Evolutionary conservation across 2,329 filamentous ascomycete genomes (phyloP).

Genomic region (Piedraia hortae): DNA sequence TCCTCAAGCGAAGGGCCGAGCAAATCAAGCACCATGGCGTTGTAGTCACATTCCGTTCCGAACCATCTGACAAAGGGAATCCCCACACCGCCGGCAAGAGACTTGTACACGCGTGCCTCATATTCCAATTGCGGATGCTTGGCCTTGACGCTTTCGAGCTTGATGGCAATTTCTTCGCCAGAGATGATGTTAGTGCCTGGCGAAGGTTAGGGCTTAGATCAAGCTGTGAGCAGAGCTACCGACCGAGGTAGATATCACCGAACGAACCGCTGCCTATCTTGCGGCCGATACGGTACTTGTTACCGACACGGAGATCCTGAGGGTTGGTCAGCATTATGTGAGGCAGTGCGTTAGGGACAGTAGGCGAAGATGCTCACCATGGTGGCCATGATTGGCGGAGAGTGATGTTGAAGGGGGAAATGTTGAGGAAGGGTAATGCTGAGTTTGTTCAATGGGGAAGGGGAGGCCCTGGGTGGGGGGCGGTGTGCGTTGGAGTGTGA

Average conservation of each 20-base stretch:
- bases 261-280: slow-evolving; percentile 97
- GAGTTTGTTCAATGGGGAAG: too few species aligned
- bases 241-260: slow-evolving; percentile 85
- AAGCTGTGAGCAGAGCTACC: slow-evolving; percentile 10
- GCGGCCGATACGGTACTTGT: slow-evolving; percentile 97
- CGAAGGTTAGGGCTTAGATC: slow-evolving; percentile 2
- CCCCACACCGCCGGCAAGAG: slow-evolving; percentile 79
- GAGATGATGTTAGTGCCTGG: slow-evolving; percentile 96
- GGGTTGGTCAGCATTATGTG: slow-evolving; percentile 13
- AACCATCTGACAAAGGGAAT: slow-evolving; percentile 99
- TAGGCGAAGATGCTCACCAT: slow-evolving; percentile 25
- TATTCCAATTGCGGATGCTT: slow-evolving; percentile 98
- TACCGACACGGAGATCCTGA: slow-evolving; percentile 93
- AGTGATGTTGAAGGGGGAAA: too few species aligned
- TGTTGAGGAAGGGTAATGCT: too few species aligned
- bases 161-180: slow-evolving; percentile 97
- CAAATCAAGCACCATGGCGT: slow-evolving; percentile 96
- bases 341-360: slow-evolving; percentile 3
- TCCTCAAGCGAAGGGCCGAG: slow-evolving; percentile 90
- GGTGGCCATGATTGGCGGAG: slow-evolving; percentile 27
- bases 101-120: slow-evolving; percentile 79
- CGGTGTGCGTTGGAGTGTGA: slow-evolving; percentile 5
- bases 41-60: slow-evolving; percentile 97
- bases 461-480: slow-evolving; percentile 7
- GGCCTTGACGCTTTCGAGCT: slow-evolving; percentile 97